Evolutionary conservation across 352 stramenopile genomes (phyloP), one percentile per base, ranked within the genome.

Genomic region (Phytopythium cucurbitacearum): DNA sequence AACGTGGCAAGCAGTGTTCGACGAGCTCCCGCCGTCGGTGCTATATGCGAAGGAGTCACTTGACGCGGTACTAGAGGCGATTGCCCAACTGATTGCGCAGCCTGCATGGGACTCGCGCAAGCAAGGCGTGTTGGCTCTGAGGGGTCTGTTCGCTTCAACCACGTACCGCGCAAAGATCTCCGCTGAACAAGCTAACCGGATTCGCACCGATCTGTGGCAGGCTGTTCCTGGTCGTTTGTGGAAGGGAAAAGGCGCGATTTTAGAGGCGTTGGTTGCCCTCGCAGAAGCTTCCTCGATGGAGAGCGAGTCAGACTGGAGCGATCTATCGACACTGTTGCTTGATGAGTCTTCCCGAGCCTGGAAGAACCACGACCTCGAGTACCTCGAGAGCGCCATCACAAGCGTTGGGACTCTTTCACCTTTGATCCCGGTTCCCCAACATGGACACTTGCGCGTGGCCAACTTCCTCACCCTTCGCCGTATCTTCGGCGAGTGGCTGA

Each of bases 91-190:
- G 36, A 57, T 91, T 35, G 64, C 63, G 11, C 83, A 93, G 57
- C 69, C 82, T 10, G 83, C 83, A 40, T 93, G 83, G 83, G 83
- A 90, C 53, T 86, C 78, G 33, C 76, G 83, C 15, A 66, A 67
- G 15, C 83, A 93, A 50, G 83, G 76, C n/a, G 69, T 76, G 21
- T 64, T 63, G n/a, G 79, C 83, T 11, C 60, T 93, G 11, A 69
- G 85, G 34, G 64, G 76, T 16, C 67, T 90, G 32, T 88, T 89
- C 38, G 59, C 58, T 0, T 68, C 62, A 10, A 12, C 40, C 3
- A 70, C 67, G 41, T 87, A 86, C 58, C 63, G 67, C 28, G 62
- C 59, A 8, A 72, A 69, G 47, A 58, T 89, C 13, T 74, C 71
- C 13, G 7, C 45, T 15, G 53, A 67, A 34, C 80, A 87, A 52